Conservation (phyloP, 1,284 basidiomycete genomes). For the Schizophyllum amplum region DNA sequence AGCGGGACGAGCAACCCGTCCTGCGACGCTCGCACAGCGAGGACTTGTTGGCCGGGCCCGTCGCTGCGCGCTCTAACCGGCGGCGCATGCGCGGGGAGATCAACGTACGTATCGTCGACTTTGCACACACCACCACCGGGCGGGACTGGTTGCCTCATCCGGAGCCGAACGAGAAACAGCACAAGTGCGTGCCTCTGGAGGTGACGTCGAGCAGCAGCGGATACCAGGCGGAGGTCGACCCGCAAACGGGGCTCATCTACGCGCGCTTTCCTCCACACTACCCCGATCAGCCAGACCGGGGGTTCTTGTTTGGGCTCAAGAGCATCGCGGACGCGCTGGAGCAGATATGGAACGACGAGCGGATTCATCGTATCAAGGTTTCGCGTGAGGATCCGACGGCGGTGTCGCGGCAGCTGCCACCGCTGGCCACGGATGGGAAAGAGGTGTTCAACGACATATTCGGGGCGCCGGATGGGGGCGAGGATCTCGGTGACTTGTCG, state of each 20-base stretch:
- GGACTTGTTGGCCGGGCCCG: conserved; percentile 59
- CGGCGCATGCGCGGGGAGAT: conserved; percentile 82
- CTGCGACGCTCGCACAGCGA: conserved; percentile 71
- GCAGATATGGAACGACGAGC: conserved; percentile 80
- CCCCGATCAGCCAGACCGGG: conserved; percentile 83
- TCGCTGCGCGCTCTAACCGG: conserved; percentile 48
- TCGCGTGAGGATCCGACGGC: conserved; percentile 49
- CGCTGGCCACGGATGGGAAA: conserved; percentile 59
- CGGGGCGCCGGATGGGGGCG: conserved; percentile 37
- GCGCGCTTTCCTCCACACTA: conserved; percentile 92
- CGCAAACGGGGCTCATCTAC: conserved; percentile 70
- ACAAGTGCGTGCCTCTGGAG: conserved; percentile 29
- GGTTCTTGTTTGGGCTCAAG: conserved; percentile 89
- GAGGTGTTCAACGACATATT: conserved; percentile 75
- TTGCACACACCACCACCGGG: conserved; percentile 97
- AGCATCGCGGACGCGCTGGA: conserved; percentile 71
- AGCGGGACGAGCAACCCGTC: conserved; percentile 27
- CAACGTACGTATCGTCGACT: conserved; percentile 95
- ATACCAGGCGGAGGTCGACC: conserved; percentile 75
- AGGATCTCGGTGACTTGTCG: conserved; percentile 67
- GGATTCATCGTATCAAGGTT: conserved; percentile 56
- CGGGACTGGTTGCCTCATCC: conserved; percentile 78
- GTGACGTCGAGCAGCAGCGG: conserved; percentile 58
- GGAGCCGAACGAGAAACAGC: conserved; percentile 24
- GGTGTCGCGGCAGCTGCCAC: conserved; percentile 44